Evolutionary conservation across 352 stramenopile genomes (phyloP), one percentile per base, ranked within the genome.

Genomic region (Globisporangium uncinulatum): DNA sequence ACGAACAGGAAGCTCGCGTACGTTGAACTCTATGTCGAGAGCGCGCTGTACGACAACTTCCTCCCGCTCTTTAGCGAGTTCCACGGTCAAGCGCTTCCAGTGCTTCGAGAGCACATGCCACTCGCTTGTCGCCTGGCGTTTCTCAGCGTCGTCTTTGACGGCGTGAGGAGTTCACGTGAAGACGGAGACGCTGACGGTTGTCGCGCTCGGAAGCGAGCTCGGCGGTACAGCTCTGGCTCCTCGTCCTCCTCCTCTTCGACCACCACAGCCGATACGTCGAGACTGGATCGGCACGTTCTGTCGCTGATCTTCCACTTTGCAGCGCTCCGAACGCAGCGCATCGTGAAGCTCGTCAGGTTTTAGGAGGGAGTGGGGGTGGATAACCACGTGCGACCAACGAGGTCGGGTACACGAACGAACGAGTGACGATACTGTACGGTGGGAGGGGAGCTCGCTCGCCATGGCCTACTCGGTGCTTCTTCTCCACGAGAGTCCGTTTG

Each of bases 1-100:
- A 56, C 34, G 34, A 64, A 64, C 58, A 17, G 17, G 17, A 53
- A 42, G 34, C 32, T 64, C 34, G 51, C 60, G 29, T 60, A 32
- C 34, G 14, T 64, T 9, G 52, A 61, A 34, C 52, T 64, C 5
- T 60, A 61, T 21, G 44, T 64, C 4, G 58, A 64, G 29, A 14
- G 44, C 51, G 41, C 53, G 13, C 45, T 64, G 43, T 64, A 50
- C 45, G 53, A 64, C 20, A 59, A 60, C 36, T 61, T 60, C 20
- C 32, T 59, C 13, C 58, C 58, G 29, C n/a, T 64, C 15, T 64
- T 64, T 31, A 53, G 14, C 37, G 51, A 60, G 44, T 64, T 60
- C 24, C 51, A 64, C 44, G 58, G 52, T 8, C 58, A 64, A n/a
- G 34, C 29, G 20, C 46, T 64, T 1, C 34, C 52, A 1, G 44